Conservation (phyloP, 2,329 filamentous ascomycete genomes). For the Xylaria sp. region DNA sequence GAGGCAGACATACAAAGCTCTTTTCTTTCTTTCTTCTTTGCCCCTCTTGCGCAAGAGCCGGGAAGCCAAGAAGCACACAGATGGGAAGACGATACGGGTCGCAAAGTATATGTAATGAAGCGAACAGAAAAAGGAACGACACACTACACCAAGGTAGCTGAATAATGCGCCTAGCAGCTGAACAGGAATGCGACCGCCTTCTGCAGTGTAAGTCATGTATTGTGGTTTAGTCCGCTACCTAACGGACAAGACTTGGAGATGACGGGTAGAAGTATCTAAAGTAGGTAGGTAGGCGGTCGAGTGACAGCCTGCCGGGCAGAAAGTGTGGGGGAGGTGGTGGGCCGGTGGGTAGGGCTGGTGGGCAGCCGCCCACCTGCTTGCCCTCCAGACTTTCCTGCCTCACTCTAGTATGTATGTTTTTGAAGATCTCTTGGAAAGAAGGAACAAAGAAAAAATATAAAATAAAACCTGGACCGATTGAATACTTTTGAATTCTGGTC, state of each 20-base stretch:
- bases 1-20: slow-evolving; percentile 16
- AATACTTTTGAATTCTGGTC: too few relatives aligned
- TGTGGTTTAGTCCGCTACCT: neutral
- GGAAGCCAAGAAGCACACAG: slow-evolving; percentile 1
- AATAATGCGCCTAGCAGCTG: neutral
- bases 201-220: slow-evolving; percentile 4
- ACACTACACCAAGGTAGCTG: slow-evolving; percentile 10
- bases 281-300: neutral
- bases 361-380: too few relatives aligned
- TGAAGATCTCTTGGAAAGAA: too few relatives aligned
- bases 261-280: neutral
- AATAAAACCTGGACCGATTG: too few relatives aligned
- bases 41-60: neutral
- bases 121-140: slow-evolving; percentile 24
- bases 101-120: slow-evolving; percentile 21
- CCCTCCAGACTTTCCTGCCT: too few relatives aligned
- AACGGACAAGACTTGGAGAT: neutral
- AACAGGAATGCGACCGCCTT: slow-evolving; percentile 22
- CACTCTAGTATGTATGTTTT: too few relatives aligned
- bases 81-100: neutral
- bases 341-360: too few relatives aligned
- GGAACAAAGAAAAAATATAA: too few relatives aligned
- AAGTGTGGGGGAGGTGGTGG: neutral
- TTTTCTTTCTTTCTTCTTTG: slow-evolving; percentile 11
- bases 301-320: neutral